These are phyloP conservation scores for Jacaranda copaia DNA, from an alignment of 257 asterid species.

Conservation along the genomic window DNA sequence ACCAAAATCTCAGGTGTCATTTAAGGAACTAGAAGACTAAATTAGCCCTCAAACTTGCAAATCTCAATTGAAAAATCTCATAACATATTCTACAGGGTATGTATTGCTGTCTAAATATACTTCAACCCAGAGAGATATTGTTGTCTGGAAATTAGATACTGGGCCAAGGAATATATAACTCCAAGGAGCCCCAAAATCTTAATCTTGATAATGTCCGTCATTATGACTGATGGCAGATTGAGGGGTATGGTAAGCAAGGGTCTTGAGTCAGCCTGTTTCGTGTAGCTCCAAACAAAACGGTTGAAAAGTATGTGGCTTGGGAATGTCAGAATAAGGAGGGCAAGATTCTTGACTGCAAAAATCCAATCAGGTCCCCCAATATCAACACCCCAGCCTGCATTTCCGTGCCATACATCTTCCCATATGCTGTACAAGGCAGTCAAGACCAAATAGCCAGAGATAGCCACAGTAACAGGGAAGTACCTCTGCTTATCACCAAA, in stretches of 20 bases:
- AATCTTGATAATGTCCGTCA: conserved; percentile 79
- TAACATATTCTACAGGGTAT: conserved; percentile 50
- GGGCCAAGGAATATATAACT: conserved; percentile 82
- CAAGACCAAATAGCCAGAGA: conserved; percentile 71
- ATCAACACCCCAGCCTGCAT: conserved; percentile 83
- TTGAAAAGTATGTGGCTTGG: conserved; percentile 95
- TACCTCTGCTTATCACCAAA: conserved; percentile 98
- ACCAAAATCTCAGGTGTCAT: conserved; percentile 51
- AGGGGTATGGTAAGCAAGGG: conserved; percentile 83
- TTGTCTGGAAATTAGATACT: conserved; percentile 87
- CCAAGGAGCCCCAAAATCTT: conserved; percentile 96
- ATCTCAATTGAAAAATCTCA: conserved; percentile 39
- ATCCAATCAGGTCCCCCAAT: conserved; percentile 95
- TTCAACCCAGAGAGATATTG: conserved; percentile 87
- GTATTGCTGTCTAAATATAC: conserved; percentile 69
- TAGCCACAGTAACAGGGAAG: conserved; percentile 82
- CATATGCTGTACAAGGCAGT: conserved; percentile 79
- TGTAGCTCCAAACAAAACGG: conserved; percentile 92
- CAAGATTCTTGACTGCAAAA: conserved; percentile 87
- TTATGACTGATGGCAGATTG: conserved; percentile 77
- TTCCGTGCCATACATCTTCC: conserved; percentile 93
- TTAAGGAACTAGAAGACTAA: conserved; percentile 47
- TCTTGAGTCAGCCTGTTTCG: conserved; percentile 65
- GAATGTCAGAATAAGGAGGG: conserved; percentile 81
- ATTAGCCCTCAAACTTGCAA: conserved; percentile 31